Base-by-base conservation (phyloP, 1,284 basidiomycete species). In the Moniliella sp. region DNA sequence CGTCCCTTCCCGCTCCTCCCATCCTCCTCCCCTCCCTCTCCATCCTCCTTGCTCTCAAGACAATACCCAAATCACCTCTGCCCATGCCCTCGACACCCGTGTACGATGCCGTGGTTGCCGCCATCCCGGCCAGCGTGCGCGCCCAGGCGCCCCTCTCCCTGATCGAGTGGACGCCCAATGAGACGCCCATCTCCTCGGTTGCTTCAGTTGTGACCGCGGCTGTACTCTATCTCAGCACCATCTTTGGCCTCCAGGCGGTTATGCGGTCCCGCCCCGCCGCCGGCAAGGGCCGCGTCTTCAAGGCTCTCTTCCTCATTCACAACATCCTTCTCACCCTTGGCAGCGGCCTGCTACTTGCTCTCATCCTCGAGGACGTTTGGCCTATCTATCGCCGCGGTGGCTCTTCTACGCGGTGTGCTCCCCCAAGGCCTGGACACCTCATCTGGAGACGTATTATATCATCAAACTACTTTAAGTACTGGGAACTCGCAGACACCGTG, bases 401-500 rank as follows among this genome's bases (percentile, higher is more conserved):
- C 15, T 45, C 34, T 50, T 38, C 39, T 69, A 73, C 61, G 73
- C 75, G 28, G 74, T 94, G 51, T 97, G 88, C 65, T 62, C 71
- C 44, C 66, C 69, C 17, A 57, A 64, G 4, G 73, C 82, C 34
- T 94, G 82, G 80, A 88, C 83, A 32, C 31, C 12, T 15, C 31
- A 25, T 13, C 15, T 33, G 16, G 57, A 62, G 37, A 60, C 58
- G 2, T 91, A 81, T 66, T 94, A 94, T 68, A 83, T n/a, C n/a
- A n/a, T n/a, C n/a, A n/a, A n/a, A n/a, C n/a, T n/a, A 47, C 42
- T 47, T 49, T 40, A 28, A 28, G 13, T 28, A 13, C 14, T n/a
- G n/a, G n/a, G n/a, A n/a, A n/a, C n/a, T n/a, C n/a, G n/a, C n/a
- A 41, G 88, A 94, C 68, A 93, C 88, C 4, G 71, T 91, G 44